Percentiles rank a stretch among this genome's conserved stretches.
phyloP scores from a whole-genome alignment of 2,329 filamentous ascomycete species.

The Dactylonectria macrodidyma region DNA sequence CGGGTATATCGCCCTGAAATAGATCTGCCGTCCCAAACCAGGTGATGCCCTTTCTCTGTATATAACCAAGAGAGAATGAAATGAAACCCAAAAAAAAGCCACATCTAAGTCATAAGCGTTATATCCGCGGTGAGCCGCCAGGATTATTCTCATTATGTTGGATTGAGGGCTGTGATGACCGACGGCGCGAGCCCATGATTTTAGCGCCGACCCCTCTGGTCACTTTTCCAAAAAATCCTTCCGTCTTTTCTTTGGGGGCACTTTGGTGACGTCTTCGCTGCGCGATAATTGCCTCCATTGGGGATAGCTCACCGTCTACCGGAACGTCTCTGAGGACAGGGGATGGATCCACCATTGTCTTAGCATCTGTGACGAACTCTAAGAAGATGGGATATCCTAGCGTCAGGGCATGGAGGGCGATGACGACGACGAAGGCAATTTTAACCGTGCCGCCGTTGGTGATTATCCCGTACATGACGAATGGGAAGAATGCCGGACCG shows the following conservation, averaged over 20 bases:
- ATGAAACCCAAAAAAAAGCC: constrained; percentile 18
- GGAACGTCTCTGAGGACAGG: constrained; percentile 40
- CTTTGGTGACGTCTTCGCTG: constrained; percentile 34
- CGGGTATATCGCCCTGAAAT: constrained; percentile 43
- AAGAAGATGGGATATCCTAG: constrained; percentile 67
- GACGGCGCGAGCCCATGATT: constrained; percentile 45
- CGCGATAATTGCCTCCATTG: constrained; percentile 33
- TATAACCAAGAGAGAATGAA: constrained; percentile 31
- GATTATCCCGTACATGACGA: constrained; percentile 79
- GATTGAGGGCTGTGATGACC: constrained; percentile 51
- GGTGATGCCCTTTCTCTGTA: constrained; percentile 41
- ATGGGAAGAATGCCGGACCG: constrained; percentile 82
- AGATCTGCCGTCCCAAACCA: constrained; percentile 37
- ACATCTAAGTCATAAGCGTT: constrained; percentile 35
- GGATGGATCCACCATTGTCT: constrained; percentile 58
- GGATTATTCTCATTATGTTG: constrained; percentile 49
- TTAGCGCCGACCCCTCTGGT: constrained; percentile 47
- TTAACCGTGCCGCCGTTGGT: constrained; percentile 72
- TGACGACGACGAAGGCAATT: constrained; percentile 75
- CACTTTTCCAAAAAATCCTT: constrained; percentile 44
- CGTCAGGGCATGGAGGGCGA: constrained; percentile 64
- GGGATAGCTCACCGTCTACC: constrained; percentile 42
- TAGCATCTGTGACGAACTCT: constrained; percentile 62
- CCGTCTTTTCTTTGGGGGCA: constrained; percentile 37
- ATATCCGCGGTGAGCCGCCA: constrained; percentile 33